phyloP scores from a whole-genome alignment of 352 stramenopile genomes.

The Pythium biforme region DNA sequence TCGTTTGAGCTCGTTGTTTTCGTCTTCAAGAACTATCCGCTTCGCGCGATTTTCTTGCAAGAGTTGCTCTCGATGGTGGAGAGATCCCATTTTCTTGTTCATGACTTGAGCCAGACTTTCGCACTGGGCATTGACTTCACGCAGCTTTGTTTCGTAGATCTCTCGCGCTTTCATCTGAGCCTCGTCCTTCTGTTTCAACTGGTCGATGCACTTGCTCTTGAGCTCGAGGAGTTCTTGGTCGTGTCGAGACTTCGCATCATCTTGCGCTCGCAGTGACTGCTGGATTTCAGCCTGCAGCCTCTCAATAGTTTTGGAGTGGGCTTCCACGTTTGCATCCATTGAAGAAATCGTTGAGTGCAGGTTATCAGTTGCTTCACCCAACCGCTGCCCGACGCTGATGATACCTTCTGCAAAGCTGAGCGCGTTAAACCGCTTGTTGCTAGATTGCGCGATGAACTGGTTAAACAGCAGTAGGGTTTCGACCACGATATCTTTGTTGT shows the following conservation, averaged over 20 bases:
- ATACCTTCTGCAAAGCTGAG: conserved; percentile 66
- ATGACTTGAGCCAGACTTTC: conserved; percentile 70
- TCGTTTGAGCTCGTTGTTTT: conserved; percentile 72
- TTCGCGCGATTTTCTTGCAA: conserved; percentile 64
- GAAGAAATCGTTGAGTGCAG: conserved; percentile 54
- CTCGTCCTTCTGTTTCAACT: conserved; percentile 73
- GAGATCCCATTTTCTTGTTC: conserved; percentile 66
- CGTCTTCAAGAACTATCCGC: conserved; percentile 57
- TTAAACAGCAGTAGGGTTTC: conserved; percentile 61
- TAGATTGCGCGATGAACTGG: conserved; percentile 44
- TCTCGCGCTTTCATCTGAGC: conserved; percentile 49
- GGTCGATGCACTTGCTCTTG: conserved; percentile 54
- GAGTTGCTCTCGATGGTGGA: conserved; percentile 70
- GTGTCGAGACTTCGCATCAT: conserved; percentile 55
- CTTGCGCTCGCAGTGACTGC: conserved; percentile 51
- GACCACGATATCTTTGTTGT: conserved; percentile 65
- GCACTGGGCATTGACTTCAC: conserved; percentile 59
- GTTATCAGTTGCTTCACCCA: conserved; percentile 50
- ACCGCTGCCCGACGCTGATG: conserved; percentile 47
- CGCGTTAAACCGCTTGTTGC: conserved; percentile 62
- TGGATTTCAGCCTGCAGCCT: conserved; percentile 61
- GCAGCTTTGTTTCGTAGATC: conserved; percentile 63
- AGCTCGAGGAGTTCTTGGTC: conserved; percentile 67
- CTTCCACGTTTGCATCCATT: conserved; percentile 45
- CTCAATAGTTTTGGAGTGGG: conserved; percentile 46